Conservation (phyloP, 2,329 filamentous ascomycete genomes). For the Periconia digitata region DNA sequence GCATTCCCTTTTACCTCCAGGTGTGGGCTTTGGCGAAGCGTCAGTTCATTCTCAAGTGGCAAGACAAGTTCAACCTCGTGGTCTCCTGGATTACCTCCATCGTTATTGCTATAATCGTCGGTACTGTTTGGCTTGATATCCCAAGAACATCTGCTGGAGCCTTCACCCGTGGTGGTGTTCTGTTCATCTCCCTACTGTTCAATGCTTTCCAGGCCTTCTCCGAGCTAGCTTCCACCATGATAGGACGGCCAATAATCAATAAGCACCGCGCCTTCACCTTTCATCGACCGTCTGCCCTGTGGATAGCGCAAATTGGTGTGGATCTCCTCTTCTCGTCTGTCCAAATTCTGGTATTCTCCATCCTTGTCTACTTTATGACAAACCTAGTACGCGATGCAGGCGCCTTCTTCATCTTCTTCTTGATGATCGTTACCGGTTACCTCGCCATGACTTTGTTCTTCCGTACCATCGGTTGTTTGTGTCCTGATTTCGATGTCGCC, state of each 20-base stretch:
- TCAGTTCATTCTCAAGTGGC: constrained; percentile 82
- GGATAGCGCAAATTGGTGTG: constrained; percentile 80
- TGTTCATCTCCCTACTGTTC: constrained; percentile 80
- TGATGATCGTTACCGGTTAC: constrained; percentile 47
- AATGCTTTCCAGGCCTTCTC: constrained; percentile 86
- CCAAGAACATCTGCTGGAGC: constrained; percentile 66
- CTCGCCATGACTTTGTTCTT: constrained; percentile 51
- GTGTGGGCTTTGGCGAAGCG: constrained; percentile 81
- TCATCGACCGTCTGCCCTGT: constrained; percentile 77
- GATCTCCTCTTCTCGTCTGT: constrained; percentile 72
- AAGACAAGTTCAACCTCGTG: constrained; percentile 76
- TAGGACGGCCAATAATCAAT: constrained; percentile 74
- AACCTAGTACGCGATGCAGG: constrained; percentile 49
- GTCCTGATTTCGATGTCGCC: constrained; percentile 81
- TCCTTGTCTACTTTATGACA: constrained; percentile 56
- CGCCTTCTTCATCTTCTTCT: constrained; percentile 51
- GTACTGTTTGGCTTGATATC: constrained; percentile 76
- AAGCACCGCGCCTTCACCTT: constrained; percentile 85
- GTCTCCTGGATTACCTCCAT: constrained; percentile 73
- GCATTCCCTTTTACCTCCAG: constrained; percentile 79
- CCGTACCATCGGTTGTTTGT: constrained; percentile 61
- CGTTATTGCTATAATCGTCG: constrained; percentile 75
- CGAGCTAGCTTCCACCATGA: constrained; percentile 74
- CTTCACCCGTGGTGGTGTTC: constrained; percentile 78
- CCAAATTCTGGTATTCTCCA: constrained; percentile 60